Conservation (phyloP, 179 eudicot species). For the Nepenthes alata region DNA sequence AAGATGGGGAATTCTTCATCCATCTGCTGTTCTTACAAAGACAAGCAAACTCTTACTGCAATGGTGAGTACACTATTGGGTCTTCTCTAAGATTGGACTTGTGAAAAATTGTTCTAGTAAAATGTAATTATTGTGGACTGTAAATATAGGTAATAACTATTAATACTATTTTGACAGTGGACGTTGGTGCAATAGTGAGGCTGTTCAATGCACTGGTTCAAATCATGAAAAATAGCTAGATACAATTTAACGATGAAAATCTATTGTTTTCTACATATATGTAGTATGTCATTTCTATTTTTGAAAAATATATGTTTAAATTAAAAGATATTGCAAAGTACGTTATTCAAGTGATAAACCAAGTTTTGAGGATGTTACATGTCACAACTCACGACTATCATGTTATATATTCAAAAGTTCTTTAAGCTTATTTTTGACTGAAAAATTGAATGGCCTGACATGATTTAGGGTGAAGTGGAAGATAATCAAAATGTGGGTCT, state of each 20-base stretch:
- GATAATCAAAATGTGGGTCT: conserved; percentile 12
- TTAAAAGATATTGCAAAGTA: no score
- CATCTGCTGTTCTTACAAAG: conserved; percentile 2
- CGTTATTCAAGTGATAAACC: no score
- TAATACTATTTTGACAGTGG: neutral
- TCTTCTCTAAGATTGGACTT: neutral
- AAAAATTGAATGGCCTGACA: neutral
- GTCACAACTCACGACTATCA: neutral
- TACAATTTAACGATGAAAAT: no score
- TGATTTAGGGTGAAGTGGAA: conserved; percentile 24
- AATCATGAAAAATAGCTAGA: no score
- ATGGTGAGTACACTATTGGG: neutral
- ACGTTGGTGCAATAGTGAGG: neutral
- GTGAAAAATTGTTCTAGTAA: neutral
- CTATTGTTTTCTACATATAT: no score
- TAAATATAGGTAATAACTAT: no score
- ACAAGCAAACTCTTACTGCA: conserved; percentile 2
- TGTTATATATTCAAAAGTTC: neutral
- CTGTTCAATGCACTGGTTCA: no score
- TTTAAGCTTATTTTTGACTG: neutral
- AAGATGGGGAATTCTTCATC: conserved; percentile 3
- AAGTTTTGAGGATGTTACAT: no score
- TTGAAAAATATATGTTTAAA: no score
- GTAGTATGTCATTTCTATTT: no score
- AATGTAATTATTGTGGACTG: no score